Evolutionary conservation across 73 alveolate species (phyloP), one percentile per base, ranked within the genome.

Genomic region (Durusdinium trenchii): DNA sequence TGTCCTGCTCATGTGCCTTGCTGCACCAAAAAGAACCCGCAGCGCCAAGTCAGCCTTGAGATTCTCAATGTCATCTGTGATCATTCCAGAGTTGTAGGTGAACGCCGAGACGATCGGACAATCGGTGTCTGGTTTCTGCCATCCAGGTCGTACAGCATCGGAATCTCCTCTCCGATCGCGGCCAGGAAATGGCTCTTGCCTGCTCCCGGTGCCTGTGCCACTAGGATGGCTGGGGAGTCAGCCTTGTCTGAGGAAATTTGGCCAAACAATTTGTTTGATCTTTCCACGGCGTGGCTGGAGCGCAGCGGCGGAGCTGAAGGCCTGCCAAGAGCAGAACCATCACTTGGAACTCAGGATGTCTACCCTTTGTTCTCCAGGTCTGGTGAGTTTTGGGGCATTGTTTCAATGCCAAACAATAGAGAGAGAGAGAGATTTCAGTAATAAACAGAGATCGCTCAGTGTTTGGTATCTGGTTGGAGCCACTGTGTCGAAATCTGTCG

Each of bases 101-200:
- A 42, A 64, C 1, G 86, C 81, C 3, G 42, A 20, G 35, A n/a
- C n/a, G n/a, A n/a, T n/a, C n/a, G n/a, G n/a, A 67, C 81, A 9
- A 67, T 3, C 20, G 81, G 81, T 35, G 4, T 67, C 52, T 75
- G 86, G 57, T 75, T 10, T 14, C 38, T n/a, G 57, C 86, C 86
- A 0, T 75, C 57, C 86, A 38, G 38, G 52, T 75, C 86, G 57
- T 4, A 10, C 6, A 75, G 86, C 46, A 30, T 38, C 54, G 86
- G 86, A 9, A 75, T 12, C 86, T 75, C 32, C 86, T 75, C 86
- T 9, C 86, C 86, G 28, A 75, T 6, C 86, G 18, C 51, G 86
- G 86, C 86, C 86, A 75, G 52, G 86, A 75, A 75, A n/a, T 75
- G 86, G 86, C 86, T 75, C 51, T 75, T 75, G 86, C 86, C 86